phyloP scores from a whole-genome alignment of 805 yeast species.

The Komagataella phaffii region DNA sequence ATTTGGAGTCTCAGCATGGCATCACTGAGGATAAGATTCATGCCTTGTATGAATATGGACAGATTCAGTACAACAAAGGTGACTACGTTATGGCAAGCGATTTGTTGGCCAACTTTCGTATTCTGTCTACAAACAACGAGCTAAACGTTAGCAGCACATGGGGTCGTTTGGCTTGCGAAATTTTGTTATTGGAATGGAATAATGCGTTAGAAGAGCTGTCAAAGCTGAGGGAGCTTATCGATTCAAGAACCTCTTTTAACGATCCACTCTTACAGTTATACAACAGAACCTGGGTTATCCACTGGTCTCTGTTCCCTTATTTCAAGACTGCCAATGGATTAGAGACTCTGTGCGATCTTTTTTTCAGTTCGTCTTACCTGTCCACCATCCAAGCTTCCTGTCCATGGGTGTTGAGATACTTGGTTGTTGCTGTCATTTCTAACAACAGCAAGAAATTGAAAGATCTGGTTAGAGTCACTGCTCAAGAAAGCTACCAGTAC shows the following conservation, averaged over 20 bases:
- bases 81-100: slow-evolving; percentile 48
- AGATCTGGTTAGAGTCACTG: slow-evolving; percentile 43
- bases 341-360: slow-evolving; percentile 41
- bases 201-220: slow-evolving; percentile 38
- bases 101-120: slow-evolving; percentile 40
- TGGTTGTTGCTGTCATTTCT: slow-evolving; percentile 44
- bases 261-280: slow-evolving; percentile 47
- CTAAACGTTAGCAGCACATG: slow-evolving; percentile 44
- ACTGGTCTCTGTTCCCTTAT: slow-evolving; percentile 55
- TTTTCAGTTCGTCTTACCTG: slow-evolving; percentile 44
- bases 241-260: slow-evolving; percentile 29
- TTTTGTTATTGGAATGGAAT: slow-evolving; percentile 37
- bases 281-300: slow-evolving; percentile 55
- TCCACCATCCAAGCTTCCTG: slow-evolving; percentile 58
- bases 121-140: slow-evolving; percentile 36
- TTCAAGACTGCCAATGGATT: slow-evolving; percentile 38
- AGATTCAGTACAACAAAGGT: slow-evolving; percentile 51
- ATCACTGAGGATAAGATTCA: slow-evolving; percentile 34
- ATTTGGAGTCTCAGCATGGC: slow-evolving; percentile 27
- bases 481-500: slow-evolving; percentile 53
- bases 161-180: slow-evolving; percentile 56
- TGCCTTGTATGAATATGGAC: slow-evolving; percentile 43
- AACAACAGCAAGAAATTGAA: slow-evolving; percentile 31
- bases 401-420: slow-evolving; percentile 59
- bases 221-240: slow-evolving; percentile 44